Conservation (phyloP, 129 eudicot species). For the Silybum marianum region DNA sequence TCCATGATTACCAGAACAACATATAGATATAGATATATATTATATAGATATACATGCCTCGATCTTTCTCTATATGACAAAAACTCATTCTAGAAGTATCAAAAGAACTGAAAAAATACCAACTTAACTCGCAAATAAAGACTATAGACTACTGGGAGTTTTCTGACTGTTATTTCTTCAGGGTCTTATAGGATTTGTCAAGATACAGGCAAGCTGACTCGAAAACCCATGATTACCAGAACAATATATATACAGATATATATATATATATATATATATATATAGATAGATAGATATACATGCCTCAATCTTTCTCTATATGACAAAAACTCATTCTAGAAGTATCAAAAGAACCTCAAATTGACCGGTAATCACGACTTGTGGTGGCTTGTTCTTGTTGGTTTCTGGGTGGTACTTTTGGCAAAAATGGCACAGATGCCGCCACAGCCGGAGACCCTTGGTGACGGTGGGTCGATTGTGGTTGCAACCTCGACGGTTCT, state of each 20-base stretch:
- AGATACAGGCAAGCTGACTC: not conserved
- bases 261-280: no score
- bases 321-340: not conserved
- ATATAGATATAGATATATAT: no score
- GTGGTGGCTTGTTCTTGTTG: constrained; percentile 17
- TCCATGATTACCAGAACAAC: not conserved
- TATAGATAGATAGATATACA: not conserved
- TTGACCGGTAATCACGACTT: constrained; percentile 4
- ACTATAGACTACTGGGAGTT: not conserved
- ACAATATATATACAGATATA: no score
- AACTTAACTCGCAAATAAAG: not conserved
- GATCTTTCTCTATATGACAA: no score
- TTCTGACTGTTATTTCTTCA: not conserved
- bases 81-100: not conserved
- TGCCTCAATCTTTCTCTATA: not conserved
- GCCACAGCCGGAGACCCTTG: constrained; percentile 67
- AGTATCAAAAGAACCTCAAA: not conserved
- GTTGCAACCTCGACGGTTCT: constrained; percentile 43
- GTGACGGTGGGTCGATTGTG: constrained; percentile 68
- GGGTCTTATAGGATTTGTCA: not conserved
- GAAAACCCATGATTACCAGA: not conserved
- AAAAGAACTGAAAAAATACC: not conserved
- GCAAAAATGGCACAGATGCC: constrained; percentile 54
- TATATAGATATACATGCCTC: not conserved
- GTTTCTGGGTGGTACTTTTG: constrained; percentile 22